Evolutionary conservation across 2,329 filamentous ascomycete species (phyloP).

Genomic region (Blumeriella jaapii): DNA sequence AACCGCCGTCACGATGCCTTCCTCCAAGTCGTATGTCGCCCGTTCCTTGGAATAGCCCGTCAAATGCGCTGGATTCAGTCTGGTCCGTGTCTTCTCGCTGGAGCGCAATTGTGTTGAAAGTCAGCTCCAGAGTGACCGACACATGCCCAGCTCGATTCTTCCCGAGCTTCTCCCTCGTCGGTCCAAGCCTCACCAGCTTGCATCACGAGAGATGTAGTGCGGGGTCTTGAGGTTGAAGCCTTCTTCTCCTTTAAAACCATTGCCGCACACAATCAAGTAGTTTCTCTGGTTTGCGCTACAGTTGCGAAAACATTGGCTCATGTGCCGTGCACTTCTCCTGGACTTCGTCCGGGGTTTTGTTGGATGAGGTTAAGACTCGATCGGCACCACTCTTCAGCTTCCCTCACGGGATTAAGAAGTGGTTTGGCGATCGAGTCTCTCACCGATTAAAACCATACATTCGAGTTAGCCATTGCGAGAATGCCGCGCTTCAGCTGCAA

Average conservation of each 20-base stretch:
- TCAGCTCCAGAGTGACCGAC: slow-evolving; percentile 32
- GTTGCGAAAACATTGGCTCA: slow-evolving; percentile 15
- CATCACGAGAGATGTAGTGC: slow-evolving; percentile 45
- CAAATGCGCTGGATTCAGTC: slow-evolving; percentile 29
- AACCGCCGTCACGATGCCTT: slow-evolving; percentile 44
- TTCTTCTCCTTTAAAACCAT: slow-evolving; percentile 68
- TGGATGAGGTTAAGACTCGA: slow-evolving; percentile 47
- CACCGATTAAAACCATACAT: slow-evolving; percentile 67
- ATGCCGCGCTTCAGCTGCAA: slow-evolving; percentile 85
- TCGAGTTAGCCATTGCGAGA: slow-evolving; percentile 83
- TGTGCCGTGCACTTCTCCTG: slow-evolving; percentile 34
- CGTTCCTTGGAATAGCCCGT: slow-evolving; percentile 19
- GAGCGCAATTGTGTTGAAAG: slow-evolving; percentile 27
- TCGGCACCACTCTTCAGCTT: slow-evolving; percentile 13
- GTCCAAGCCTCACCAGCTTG: slow-evolving; percentile 38
- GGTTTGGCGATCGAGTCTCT: slow-evolving; percentile 31
- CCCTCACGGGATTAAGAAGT: slow-evolving; percentile 18
- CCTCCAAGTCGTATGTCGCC: slow-evolving; percentile 24
- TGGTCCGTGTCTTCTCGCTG: slow-evolving; percentile 80
- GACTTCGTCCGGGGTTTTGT: slow-evolving; percentile 58
- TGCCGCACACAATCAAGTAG: slow-evolving; percentile 40
- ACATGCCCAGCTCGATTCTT: slow-evolving; percentile 66
- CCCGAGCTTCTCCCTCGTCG: slow-evolving; percentile 49
- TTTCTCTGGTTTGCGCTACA: slow-evolving; percentile 12
- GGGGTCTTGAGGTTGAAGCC: slow-evolving; percentile 73